Evolutionary conservation across 495 filamentous ascomycete genomes (phyloP).

Genomic region (Aspergillus ellipticus): DNA sequence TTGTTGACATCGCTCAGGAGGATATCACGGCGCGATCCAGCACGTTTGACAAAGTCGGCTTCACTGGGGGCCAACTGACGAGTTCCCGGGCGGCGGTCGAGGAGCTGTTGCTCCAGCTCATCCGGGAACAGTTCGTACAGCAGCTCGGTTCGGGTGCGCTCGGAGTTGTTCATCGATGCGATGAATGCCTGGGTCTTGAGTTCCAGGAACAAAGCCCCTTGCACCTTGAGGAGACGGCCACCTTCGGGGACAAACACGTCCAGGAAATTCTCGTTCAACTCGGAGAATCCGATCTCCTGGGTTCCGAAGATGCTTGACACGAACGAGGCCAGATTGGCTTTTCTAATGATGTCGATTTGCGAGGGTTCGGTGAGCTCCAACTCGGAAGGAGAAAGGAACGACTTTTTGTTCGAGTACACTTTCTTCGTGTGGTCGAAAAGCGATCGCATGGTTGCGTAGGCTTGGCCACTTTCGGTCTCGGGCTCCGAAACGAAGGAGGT

Average conservation of each 20-base stretch:
- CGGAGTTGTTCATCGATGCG: constrained; percentile 61
- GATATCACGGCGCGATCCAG: constrained; percentile 61
- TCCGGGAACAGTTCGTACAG: constrained; percentile 72
- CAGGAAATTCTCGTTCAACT: constrained; percentile 80
- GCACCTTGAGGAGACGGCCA: constrained; percentile 64
- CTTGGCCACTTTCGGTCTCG: constrained; percentile 71
- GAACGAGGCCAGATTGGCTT: constrained; percentile 84
- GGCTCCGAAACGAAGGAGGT: constrained; percentile 67
- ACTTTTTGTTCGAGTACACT: constrained; percentile 65
- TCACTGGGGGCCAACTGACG: constrained; percentile 66
- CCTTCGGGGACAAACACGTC: constrained; percentile 79
- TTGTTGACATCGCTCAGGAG: constrained; percentile 61
- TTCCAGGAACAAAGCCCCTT: constrained; percentile 70
- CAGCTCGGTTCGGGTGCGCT: constrained; percentile 61
- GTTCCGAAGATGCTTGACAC: constrained; percentile 78
- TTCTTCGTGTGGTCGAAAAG: constrained; percentile 80
- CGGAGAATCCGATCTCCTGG: constrained; percentile 76
- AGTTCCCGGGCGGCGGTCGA: constrained; percentile 61
- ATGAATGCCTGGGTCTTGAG: constrained; percentile 87
- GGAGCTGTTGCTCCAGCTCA: constrained; percentile 60
- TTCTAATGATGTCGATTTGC: constrained; percentile 72
- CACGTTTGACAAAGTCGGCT: constrained; percentile 65
- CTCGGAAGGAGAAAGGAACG: constrained; percentile 68
- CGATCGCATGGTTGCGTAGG: constrained; percentile 74
- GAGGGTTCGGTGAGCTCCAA: constrained; percentile 65